Evolutionary conservation across 768 basidiomycete genomes (phyloP).

Genomic region (Flagelloscypha sp.): DNA sequence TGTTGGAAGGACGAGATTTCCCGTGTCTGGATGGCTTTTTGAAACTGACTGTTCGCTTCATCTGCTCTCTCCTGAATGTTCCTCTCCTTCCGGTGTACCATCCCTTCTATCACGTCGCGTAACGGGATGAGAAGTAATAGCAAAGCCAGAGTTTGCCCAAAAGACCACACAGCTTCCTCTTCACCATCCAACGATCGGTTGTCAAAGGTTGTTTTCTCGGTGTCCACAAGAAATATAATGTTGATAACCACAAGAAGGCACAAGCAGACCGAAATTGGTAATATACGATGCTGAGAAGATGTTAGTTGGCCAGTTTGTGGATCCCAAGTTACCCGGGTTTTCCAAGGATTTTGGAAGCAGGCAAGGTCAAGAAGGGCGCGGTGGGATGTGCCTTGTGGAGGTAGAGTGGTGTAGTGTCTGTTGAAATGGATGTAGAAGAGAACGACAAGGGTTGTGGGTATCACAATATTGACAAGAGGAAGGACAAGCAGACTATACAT

Average conservation of each 20-base stretch:
- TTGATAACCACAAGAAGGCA: constrained; percentile 11
- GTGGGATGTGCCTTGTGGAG: no score
- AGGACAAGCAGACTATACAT: constrained; percentile 15
- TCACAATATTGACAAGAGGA: constrained; percentile 13
- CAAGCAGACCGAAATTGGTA: constrained; percentile 7
- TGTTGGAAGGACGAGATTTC: no score
- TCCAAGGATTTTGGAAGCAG: no score
- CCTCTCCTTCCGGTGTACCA: no score
- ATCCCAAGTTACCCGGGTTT: no score
- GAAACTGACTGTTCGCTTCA: no score
- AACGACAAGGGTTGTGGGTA: constrained; percentile 12
- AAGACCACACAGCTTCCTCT: constrained; percentile 10
- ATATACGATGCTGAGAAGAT: no score
- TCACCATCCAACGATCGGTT: constrained; percentile 2
- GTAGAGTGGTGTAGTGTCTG: no score
- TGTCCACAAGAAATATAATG: constrained; percentile 13
- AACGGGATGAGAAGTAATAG: constrained; percentile 14
- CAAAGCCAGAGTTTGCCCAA: constrained; percentile 16
- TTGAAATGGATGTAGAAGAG: constrained; percentile 7
- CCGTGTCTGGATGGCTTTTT: no score
- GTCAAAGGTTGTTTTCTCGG: constrained; percentile 10
- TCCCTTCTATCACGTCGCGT: constrained; percentile 11
- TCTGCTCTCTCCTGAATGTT: no score
- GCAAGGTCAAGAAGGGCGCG: no score
- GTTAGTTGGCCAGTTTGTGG: no score